Evolutionary conservation across 495 filamentous ascomycete species (phyloP), one percentile per base, ranked within the genome.

Genomic region (Penicillium simplicissimum): DNA sequence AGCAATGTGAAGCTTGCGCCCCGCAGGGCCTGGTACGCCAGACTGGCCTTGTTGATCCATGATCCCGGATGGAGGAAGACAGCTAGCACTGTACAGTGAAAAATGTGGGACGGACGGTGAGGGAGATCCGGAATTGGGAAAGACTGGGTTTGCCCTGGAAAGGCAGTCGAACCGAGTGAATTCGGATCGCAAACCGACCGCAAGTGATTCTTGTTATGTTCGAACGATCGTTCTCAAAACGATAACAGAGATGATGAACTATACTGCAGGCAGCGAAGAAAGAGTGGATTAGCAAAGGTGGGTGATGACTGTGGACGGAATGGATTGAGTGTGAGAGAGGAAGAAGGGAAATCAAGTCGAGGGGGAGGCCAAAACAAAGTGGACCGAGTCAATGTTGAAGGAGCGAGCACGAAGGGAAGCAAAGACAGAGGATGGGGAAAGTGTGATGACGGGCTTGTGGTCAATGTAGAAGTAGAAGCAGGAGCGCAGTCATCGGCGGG

Each of bases 1-100:
- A 70, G 96, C 95, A 74, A 98, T 97, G 79, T 98, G 94, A 66
- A 98, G 86, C 74, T 93, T 89, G 70, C 95, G 93, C 66, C 93
- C 93, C 60, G 87, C 78, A 62, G 94, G 91, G 62, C 92, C 93
- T 74, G 88, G 86, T 53, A 89, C 87, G 70, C 87, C 90, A 68
- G 86, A 77, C 65, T 89, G 89, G 69, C 87, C 86, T 74, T 90
- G 86, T 77, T 92, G 91, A 79, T 96, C 93, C 92, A 96, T 96
- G 57, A 70, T 79, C 55, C 62, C 58, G 60, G 69, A 70, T 63
- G 61, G 66, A 48, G 52, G 55, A 43, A 42, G 57, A 52, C 40
- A 56, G 56, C 40, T 62, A 61, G 66, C 61, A 62, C 55, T 66
- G 67, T 65, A 62, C 51, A 62, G 56, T 72, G 62, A 63, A 62